A percentile compares a stretch with the other conserved stretches of the same genome.
These are phyloP conservation scores for Leccinum fibrillosum DNA, from an alignment of 768 basidiomycete species.

Conservation along the genomic window DNA sequence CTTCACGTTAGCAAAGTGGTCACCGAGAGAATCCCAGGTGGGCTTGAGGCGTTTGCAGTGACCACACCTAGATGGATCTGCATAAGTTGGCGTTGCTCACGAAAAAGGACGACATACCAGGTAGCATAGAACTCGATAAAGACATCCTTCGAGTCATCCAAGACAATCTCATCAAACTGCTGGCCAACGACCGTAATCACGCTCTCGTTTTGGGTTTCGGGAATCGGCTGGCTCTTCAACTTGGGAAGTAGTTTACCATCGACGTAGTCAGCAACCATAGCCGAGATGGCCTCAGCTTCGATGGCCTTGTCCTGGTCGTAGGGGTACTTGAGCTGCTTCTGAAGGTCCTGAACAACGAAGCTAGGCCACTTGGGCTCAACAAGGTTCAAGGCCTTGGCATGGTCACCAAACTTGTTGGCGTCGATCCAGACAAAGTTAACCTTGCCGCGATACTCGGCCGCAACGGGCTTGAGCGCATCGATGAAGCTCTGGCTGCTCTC, in stretches of 20 bases:
- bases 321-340: conserved; percentile 87
- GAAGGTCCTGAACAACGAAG: conserved; percentile 88
- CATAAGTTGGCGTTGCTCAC: background rate
- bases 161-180: conserved; percentile 83
- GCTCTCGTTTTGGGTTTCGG: conserved; percentile 75
- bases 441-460: conserved; percentile 77
- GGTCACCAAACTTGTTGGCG: conserved; percentile 90
- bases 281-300: conserved; percentile 52
- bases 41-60: conserved; percentile 98
- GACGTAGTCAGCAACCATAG: conserved; percentile 62
- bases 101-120: conserved; percentile 57
- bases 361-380: conserved; percentile 84
- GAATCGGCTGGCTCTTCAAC: conserved; percentile 89
- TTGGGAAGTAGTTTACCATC: conserved; percentile 73
- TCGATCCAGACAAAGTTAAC: conserved; percentile 99
- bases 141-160: conserved; percentile 88
- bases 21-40: conserved; percentile 86
- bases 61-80: conserved; percentile 58
- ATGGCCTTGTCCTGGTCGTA: conserved; percentile 65
- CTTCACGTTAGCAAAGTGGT: conserved; percentile 73
- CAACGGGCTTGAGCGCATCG: conserved; percentile 69
- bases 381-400: conserved; percentile 93
- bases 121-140: conserved; percentile 97
- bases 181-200: conserved; percentile 85
- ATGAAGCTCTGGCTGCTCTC: conserved; percentile 64